Percentiles rank a stretch among this genome's conserved stretches.
Conservation (phyloP, 768 basidiomycete species). For the Auricularia auricula-judae region DNA sequence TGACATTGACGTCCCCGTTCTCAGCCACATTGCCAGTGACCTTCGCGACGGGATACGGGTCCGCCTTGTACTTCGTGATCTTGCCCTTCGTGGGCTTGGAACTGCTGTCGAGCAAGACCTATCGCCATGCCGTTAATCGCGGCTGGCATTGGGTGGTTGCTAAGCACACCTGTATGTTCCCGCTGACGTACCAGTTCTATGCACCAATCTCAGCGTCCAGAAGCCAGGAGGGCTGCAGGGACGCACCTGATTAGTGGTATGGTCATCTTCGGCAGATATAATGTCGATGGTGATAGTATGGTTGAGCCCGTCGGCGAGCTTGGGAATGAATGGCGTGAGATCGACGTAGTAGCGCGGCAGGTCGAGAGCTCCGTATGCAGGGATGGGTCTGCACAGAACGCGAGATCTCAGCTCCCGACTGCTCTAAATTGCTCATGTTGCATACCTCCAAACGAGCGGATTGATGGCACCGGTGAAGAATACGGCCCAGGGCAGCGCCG, state of each 20-base stretch:
- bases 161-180: conserved; percentile 33
- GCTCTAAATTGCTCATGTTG: background rate
- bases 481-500: conserved; percentile 45
- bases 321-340: conserved; percentile 64
- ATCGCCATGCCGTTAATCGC: too few relatives aligned
- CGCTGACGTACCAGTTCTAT: conserved; percentile 44
- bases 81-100: conserved; percentile 53
- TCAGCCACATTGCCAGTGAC: conserved; percentile 32
- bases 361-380: conserved; percentile 66
- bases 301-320: conserved; percentile 53
- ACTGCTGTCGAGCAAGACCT: conserved; percentile 13
- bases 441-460: conserved; percentile 46
- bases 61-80: conserved; percentile 46
- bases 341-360: conserved; percentile 71
- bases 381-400: conserved; percentile 41
- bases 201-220: background rate
- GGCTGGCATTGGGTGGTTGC: conserved; percentile 1
- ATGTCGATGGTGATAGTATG: conserved; percentile 69
- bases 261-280: conserved; percentile 53
- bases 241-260: conserved; percentile 44
- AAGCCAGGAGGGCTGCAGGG: background rate
- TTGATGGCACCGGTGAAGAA: conserved; percentile 53
- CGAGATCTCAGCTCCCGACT: background rate
- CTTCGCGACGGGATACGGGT: conserved; percentile 43
- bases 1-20: conserved; percentile 43